Conservation (phyloP, 495 filamentous ascomycete species). For the Penicillium canescens region DNA sequence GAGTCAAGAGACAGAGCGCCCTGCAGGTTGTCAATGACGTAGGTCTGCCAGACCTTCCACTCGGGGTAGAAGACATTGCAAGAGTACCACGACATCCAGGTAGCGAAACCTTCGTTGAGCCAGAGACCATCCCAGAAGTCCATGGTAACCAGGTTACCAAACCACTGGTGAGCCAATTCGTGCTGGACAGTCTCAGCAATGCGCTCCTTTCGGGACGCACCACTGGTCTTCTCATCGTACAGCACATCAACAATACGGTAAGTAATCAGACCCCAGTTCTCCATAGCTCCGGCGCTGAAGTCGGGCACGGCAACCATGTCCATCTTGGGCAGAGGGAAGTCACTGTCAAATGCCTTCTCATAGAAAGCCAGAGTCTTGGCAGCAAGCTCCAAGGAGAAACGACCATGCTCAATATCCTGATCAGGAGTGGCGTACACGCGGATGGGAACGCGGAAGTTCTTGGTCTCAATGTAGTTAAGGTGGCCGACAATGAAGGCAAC, state of each 20-base stretch:
- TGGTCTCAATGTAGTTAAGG: conserved; percentile 64
- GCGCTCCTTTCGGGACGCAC: conserved; percentile 89
- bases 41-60: conserved; percentile 98
- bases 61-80: conserved; percentile 84
- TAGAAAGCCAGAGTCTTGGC: conserved; percentile 57
- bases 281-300: conserved; percentile 93
- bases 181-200: conserved; percentile 95
- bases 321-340: conserved; percentile 77
- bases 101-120: conserved; percentile 98
- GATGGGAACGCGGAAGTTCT: conserved; percentile 64
- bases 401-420: conserved; percentile 64
- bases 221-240: conserved; percentile 86
- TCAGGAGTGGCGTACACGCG: conserved; percentile 64
- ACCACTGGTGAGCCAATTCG: conserved; percentile 98
- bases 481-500: conserved; percentile 69
- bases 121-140: conserved; percentile 99
- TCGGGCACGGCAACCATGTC: conserved; percentile 98
- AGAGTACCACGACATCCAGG: conserved; percentile 74
- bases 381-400: conserved; percentile 64
- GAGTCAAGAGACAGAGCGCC: conserved; percentile 86
- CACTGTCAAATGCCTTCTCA: conserved; percentile 55
- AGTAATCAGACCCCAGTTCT: conserved; percentile 98
- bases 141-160: conserved; percentile 98
- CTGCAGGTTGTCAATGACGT: conserved; percentile 89
- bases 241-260: conserved; percentile 92